A percentile compares a stretch with the other conserved stretches of the same genome.
Evolutionary conservation across 495 filamentous ascomycete genomes (phyloP).

Genomic region (Xeromyces bisporus): DNA sequence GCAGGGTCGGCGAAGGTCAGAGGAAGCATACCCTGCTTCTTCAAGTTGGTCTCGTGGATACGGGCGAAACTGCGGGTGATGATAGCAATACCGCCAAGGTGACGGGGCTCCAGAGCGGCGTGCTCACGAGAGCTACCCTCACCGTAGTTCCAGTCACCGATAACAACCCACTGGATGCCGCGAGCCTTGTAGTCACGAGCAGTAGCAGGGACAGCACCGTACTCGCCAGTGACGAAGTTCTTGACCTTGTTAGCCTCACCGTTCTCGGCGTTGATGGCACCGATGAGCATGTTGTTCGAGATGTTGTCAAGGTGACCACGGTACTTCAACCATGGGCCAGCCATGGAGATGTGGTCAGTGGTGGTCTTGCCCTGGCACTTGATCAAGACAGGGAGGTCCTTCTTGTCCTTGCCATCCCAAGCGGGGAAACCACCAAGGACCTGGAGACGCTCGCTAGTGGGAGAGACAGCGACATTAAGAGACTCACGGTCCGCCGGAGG

Average conservation of each 20-base stretch:
- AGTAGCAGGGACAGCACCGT: conserved; percentile 77
- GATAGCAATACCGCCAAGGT: conserved; percentile 93
- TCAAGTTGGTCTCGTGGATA: conserved; percentile 99
- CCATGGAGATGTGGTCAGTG: conserved; percentile 97
- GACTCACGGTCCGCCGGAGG: conserved; percentile 61
- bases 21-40: conserved; percentile 99
- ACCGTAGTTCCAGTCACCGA: conserved; percentile 99
- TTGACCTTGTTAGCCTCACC: conserved; percentile 96
- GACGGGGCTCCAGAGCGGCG: conserved; percentile 90
- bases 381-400: conserved; percentile 83
- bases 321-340: conserved; percentile 99
- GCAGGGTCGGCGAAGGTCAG: conserved; percentile 86
- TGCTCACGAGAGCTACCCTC: conserved; percentile 96
- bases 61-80: conserved; percentile 92
- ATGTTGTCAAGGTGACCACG: conserved; percentile 99
- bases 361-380: conserved; percentile 98
- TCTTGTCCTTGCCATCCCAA: conserved; percentile 92
- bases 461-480: conserved; percentile 71
- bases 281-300: conserved; percentile 99
- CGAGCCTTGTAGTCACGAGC: conserved; percentile 98
- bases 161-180: conserved; percentile 89
- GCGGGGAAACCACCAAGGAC: conserved; percentile 67
- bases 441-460: conserved; percentile 84
- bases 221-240: conserved; percentile 72
- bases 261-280: conserved; percentile 89